These are phyloP conservation scores for Neocucurbitaria cava DNA, from an alignment of 2,329 filamentous ascomycete species.

Conservation along the genomic window DNA sequence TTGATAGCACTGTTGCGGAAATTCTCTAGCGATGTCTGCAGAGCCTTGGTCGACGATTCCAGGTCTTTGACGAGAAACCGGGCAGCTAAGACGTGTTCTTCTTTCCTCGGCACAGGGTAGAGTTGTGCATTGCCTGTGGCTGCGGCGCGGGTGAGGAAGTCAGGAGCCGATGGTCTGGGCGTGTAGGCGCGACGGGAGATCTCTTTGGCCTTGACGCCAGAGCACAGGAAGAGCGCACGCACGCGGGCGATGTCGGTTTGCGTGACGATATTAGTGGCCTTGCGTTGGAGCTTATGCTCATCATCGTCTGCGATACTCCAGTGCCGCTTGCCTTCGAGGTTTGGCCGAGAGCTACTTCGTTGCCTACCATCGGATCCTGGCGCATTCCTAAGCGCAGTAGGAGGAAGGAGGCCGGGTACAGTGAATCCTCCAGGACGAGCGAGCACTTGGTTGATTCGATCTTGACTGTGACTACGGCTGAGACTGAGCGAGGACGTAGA, in stretches of 20 bases:
- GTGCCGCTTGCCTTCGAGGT: conserved; percentile 55
- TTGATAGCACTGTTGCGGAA: conserved; percentile 58
- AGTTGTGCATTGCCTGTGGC: conserved; percentile 52
- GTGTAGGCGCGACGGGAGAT: conserved; percentile 71
- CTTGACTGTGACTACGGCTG: conserved; percentile 29
- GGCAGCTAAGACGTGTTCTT: conserved; percentile 63
- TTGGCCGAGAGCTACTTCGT: conserved; percentile 42
- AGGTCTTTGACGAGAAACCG: conserved; percentile 58
- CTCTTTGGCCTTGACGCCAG: conserved; percentile 88
- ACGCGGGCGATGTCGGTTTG: conserved; percentile 81
- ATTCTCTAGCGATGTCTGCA: conserved; percentile 59
- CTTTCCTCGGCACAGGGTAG: conserved; percentile 57
- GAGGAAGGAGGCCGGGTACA: conserved; percentile 34
- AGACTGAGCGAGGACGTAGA: conserved; percentile 30
- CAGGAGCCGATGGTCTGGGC: conserved; percentile 35
- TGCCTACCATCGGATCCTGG: conserved; percentile 13
- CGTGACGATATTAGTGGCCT: conserved; percentile 40
- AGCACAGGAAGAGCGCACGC: conserved; percentile 76
- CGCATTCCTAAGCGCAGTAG: conserved; percentile 36
- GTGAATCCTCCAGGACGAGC: conserved; percentile 40
- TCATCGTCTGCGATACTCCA: conserved; percentile 64
- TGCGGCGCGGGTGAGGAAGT: conserved; percentile 49
- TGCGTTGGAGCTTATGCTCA: conserved; percentile 46
- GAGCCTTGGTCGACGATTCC: conserved; percentile 51
- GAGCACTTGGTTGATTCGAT: conserved; percentile 40